Evolutionary conservation across 768 basidiomycete genomes (phyloP), one percentile per base, ranked within the genome.

Genomic region (Leccinum uliginosum): DNA sequence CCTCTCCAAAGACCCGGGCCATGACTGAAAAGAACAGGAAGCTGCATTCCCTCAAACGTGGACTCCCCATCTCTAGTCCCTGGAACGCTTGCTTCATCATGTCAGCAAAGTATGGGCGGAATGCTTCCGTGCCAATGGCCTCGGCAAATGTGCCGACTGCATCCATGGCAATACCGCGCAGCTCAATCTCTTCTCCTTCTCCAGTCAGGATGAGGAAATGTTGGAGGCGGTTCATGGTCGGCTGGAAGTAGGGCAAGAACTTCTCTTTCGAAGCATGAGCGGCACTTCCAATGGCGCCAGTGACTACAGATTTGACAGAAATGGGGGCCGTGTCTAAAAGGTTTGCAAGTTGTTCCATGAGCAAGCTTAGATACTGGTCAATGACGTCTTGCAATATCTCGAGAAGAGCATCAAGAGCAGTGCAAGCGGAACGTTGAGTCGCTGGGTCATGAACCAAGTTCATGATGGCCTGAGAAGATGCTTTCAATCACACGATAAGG

Each of bases 21-120:
- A 99, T 95, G 60, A 96, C 93, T 55, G 94, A 93, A 66, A 98
- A 98, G 84, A 98, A 98, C 62, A 99, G 77, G 85, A 97, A 98
- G 67, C 88, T 91, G 74, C 94, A 97, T 72, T 99, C 97, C 65
- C 91, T 81, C 59, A 98, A 78, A 58, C 94, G 82, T 3, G 92
- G 85, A 62, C 88, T 91, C 55, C 91, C 91, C 74, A 93, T 83
- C 59, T 88, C 84, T 55, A 94, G 83, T 47, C 91, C 94, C 61
- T 89, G 82, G 80, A 98, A 94, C 3, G 95, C 93, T 62, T 91
- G 87, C 69, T 85, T 84, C 97, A 99, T 98, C 82, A 96, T 84
- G 56, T 92, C 86, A n/a, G 86, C 80, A 79, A 96, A 97, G 83
- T 89, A 98, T 17, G 94, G 95, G 32, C 91, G 80, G 87, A 98